Evolutionary conservation across 768 basidiomycete species (phyloP), one percentile per base, ranked within the genome.

Genomic region (Coprinopsis sp.): DNA sequence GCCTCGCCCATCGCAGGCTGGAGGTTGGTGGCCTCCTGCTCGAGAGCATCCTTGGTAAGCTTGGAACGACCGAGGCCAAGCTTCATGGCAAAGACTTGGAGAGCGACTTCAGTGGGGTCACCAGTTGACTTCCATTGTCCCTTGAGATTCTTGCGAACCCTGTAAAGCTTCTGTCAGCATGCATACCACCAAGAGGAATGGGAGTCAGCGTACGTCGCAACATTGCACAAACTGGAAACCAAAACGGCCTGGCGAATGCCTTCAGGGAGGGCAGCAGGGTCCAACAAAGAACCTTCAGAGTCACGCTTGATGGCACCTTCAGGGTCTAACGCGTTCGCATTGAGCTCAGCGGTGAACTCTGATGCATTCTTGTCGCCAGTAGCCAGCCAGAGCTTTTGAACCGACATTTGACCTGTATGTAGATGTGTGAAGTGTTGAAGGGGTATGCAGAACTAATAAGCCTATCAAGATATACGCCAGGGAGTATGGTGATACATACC

Each of bases 71-170:
- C 74, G 34, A 71, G 65, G 1, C 69, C 68, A 37, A 78, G 65
- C 48, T 73, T 75, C 44, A 70, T 68, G 1, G 77, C 74, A 45
- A 78, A 76, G 18, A 77, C 75, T 54, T 77, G 76, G 5, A 79
- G 68, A 3, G 77, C 77, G n/a, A 77, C 70, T 52, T 79, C 76
- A 2, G 78, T 78, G 3, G 78, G 76, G 51, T 78, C 78, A 19
- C 78, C 78, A 33, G 70, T 73, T 7, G 74, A 64, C 47, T 65
- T 67, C 70, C 70, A 70, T 51, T 73, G 56, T 48, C 71, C 76
- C 60, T 71, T 64, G 33, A 64, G 45, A 43, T 63, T 68, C 49
- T 63, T 65, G 38, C 54, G 66, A 49, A 61, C 70, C 51, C 58
- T 76, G 43, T 4, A 46, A 33, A 22, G 6, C 8, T 31, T 31